Evolutionary conservation across 139 green algal genomes (phyloP).

Genomic region (Coelastrella sp.): DNA sequence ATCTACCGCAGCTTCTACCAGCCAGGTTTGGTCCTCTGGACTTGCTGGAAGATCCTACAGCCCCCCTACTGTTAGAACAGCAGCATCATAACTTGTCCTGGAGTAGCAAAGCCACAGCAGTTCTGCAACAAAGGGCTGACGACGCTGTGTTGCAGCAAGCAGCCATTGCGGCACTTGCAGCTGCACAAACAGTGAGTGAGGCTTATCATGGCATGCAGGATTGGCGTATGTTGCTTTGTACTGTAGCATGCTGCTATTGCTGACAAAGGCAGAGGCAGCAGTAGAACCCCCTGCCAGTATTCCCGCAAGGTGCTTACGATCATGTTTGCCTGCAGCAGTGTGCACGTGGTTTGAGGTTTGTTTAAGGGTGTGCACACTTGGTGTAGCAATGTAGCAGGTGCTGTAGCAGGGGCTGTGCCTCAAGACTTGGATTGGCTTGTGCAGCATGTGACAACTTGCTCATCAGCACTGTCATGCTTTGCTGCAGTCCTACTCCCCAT

Average conservation of each 20-base stretch:
- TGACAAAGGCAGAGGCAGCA: background rate
- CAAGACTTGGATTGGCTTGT: no score
- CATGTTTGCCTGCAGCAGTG: no score
- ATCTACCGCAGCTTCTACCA: slow-evolving; percentile 20
- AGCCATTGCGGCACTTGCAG: slow-evolving; percentile 26
- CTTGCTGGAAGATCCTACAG: slow-evolving; percentile 48
- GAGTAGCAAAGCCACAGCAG: background rate
- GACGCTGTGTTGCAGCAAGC: background rate
- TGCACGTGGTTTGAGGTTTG: no score
- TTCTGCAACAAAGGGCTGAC: background rate
- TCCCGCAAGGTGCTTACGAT: no score
- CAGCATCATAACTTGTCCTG: slow-evolving; percentile 73
- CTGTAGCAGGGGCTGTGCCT: background rate
- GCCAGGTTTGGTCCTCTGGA: slow-evolving; percentile 79
- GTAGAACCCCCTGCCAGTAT: background rate
- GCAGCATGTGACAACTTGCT: background rate
- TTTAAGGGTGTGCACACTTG: background rate
- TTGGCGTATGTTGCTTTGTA: no score
- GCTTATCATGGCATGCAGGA: background rate
- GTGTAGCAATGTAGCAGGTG: background rate
- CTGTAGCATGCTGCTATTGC: background rate
- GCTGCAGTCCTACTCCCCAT: slow-evolving; percentile 79
- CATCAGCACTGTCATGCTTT: no score
- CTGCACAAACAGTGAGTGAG: slow-evolving; percentile 24
- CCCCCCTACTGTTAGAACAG: slow-evolving; percentile 78